These are phyloP conservation scores for Podospora conica DNA, from an alignment of 495 filamentous ascomycete species.

Conservation along the genomic window DNA sequence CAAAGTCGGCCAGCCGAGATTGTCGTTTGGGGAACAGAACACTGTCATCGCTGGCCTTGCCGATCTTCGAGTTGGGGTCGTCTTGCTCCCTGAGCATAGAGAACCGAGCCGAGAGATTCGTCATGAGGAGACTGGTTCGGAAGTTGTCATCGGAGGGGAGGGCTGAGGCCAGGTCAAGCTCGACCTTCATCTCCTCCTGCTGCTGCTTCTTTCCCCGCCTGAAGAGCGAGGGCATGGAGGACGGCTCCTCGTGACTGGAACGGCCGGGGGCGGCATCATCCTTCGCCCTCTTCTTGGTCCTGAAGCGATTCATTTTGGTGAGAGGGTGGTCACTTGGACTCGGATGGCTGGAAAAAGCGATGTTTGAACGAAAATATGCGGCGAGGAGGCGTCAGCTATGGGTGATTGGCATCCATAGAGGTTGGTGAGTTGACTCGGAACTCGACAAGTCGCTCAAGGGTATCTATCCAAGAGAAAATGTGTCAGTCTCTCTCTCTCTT, in stretches of 20 bases:
- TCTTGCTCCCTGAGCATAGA: slow-evolving; percentile 95
- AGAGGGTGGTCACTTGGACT: background rate
- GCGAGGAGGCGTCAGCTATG: background rate
- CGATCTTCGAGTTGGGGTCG: slow-evolving; percentile 77
- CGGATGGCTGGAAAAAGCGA: background rate
- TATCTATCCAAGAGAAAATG: background rate
- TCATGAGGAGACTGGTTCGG: slow-evolving; percentile 95
- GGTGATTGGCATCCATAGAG: background rate
- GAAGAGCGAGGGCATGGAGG: slow-evolving; percentile 43
- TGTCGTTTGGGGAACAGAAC: slow-evolving; percentile 77
- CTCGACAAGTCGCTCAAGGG: background rate
- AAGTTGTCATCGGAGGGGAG: slow-evolving; percentile 85
- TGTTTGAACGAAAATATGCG: background rate
- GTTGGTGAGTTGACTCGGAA: background rate
- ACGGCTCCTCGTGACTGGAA: slow-evolving; percentile 46
- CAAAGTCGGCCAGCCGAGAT: slow-evolving; percentile 58
- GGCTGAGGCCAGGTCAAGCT: slow-evolving; percentile 65
- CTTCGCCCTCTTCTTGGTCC: slow-evolving; percentile 63
- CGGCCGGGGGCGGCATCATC: slow-evolving; percentile 45
- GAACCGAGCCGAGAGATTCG: slow-evolving; percentile 87
- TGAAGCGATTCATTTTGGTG: slow-evolving; percentile 64
- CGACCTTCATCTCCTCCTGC: slow-evolving; percentile 51
- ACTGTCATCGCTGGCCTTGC: slow-evolving; percentile 91
- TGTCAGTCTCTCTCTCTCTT: background rate
- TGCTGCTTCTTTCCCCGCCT: slow-evolving; percentile 52